These are phyloP conservation scores for Starmerella lactis-condensi DNA, from an alignment of 805 yeast genomes.

Conservation along the genomic window DNA sequence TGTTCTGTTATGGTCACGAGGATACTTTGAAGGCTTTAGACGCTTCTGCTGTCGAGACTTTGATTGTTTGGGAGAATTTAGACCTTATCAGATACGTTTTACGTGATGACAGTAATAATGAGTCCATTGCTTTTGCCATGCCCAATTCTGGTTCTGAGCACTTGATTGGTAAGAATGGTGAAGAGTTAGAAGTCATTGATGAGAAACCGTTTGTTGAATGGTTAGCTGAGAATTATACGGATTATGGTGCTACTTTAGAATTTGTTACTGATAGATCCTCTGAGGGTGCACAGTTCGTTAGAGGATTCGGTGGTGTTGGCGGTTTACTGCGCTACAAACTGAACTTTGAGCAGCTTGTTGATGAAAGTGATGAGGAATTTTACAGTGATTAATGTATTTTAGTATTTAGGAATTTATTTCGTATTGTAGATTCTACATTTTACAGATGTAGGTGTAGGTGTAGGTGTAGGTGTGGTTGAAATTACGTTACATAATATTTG, in stretches of 20 bases:
- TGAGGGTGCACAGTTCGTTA: constrained; percentile 96
- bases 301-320: constrained; percentile 98
- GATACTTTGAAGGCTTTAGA: constrained; percentile 94
- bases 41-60: constrained; percentile 83
- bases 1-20: constrained; percentile 92
- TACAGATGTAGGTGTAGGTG: too few relatives aligned
- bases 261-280: constrained; percentile 91
- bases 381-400: constrained; percentile 43
- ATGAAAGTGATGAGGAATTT: constrained; percentile 76
- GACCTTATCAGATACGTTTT: constrained; percentile 67
- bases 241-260: constrained; percentile 86
- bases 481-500: too few relatives aligned
- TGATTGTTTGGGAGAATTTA: constrained; percentile 84
- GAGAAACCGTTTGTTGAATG: constrained; percentile 85
- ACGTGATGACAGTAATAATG: constrained; percentile 66
- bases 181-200: constrained; percentile 73
- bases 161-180: constrained; percentile 71
- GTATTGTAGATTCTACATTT: too few relatives aligned
- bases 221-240: constrained; percentile 92
- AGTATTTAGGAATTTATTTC: too few relatives aligned
- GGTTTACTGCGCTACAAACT: constrained; percentile 90
- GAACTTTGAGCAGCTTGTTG: constrained; percentile 85
- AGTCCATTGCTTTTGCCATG: constrained; percentile 50
- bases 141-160: constrained; percentile 59
- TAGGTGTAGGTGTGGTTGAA: too few relatives aligned